These are phyloP conservation scores for Gastrolobium bilobum DNA, from an alignment of 306 rosid genomes.

Conservation along the genomic window DNA sequence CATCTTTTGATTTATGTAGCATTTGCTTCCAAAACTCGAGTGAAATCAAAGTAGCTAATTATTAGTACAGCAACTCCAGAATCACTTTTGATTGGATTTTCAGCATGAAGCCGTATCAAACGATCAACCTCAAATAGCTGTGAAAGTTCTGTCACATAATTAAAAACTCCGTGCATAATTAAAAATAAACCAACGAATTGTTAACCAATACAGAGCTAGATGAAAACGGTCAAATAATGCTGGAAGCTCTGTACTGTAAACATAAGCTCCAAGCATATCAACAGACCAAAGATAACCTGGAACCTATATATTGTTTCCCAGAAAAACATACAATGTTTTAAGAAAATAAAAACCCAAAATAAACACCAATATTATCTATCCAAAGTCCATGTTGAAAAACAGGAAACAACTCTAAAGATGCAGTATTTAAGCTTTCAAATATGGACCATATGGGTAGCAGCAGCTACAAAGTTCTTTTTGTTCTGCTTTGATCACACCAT, in stretches of 20 bases:
- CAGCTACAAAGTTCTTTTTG: conserved; percentile 8
- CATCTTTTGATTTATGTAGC: too few relatives aligned
- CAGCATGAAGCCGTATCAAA: not conserved
- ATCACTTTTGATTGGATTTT: not conserved
- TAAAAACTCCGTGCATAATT: not conserved
- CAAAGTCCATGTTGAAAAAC: not conserved
- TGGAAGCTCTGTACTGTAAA: conserved; percentile 5
- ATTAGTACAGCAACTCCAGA: not conserved
- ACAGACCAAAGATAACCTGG: not conserved
- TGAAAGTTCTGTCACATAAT: not conserved
- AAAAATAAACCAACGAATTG: not conserved
- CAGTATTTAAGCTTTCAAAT: not conserved
- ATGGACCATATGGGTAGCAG: not conserved
- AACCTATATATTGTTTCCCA: conserved; percentile 10
- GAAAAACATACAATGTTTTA: not conserved
- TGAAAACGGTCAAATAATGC: not conserved
- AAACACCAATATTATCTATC: conserved; percentile 19
- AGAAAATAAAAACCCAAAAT: conserved; percentile 2
- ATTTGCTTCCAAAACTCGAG: not conserved
- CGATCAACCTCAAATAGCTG: not conserved
- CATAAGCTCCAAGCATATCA: not conserved
- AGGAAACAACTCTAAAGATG: not conserved
- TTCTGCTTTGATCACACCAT: not conserved
- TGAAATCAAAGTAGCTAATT: not conserved
- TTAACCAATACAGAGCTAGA: not conserved